Evolutionary conservation across 2,329 filamentous ascomycete species (phyloP), one percentile per base, ranked within the genome.

Genomic region (Hawksworthiomyces lignivorus): DNA sequence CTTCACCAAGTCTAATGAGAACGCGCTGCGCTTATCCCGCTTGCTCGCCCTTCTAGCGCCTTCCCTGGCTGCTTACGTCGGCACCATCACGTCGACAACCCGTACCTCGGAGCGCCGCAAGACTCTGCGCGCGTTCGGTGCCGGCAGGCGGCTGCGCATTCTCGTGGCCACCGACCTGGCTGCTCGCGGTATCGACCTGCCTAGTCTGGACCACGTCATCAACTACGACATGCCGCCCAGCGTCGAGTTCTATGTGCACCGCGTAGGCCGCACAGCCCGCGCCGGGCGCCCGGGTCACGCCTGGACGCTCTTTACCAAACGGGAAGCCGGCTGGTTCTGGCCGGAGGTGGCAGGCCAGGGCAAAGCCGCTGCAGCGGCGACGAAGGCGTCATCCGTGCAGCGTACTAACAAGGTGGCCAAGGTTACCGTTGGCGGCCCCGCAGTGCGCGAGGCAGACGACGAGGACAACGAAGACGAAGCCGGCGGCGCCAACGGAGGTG

Each of bases 131-230:
- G 72, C 75, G n/a, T 89, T 90, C 59, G 64, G 72, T 4, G 60
- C 67, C 7, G 73, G 72, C 44, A 75, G 75, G 45, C 15, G 17
- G 6, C 62, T 85, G 20, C 80, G 80, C 7, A 78, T 94, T 35
- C 77, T 97, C 32, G 82, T 97, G 34, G 88, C 89, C 1, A 94
- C 92, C 0, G 90, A 97, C 58, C 82, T 94, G n/a, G 87, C 92
- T 1, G 87, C 88, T 3, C 84, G 90, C 49, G 92, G 90, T 54
- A 79, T 97, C 20, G 90, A 97, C 60, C 72, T 95, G 11, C 77
- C 79, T 1, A 73, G 77, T 35, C 74, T 97, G 35, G 80, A 81
- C 27, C 85, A 94, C 56, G 87, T 97, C 35, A 70, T 97, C 62
- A 96, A 95, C 65, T 97, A 97, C 67, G 90, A 96, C 59, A 73